Conservation (phyloP, 1,284 basidiomycete species). For the Phenoliferia sp. region DNA sequence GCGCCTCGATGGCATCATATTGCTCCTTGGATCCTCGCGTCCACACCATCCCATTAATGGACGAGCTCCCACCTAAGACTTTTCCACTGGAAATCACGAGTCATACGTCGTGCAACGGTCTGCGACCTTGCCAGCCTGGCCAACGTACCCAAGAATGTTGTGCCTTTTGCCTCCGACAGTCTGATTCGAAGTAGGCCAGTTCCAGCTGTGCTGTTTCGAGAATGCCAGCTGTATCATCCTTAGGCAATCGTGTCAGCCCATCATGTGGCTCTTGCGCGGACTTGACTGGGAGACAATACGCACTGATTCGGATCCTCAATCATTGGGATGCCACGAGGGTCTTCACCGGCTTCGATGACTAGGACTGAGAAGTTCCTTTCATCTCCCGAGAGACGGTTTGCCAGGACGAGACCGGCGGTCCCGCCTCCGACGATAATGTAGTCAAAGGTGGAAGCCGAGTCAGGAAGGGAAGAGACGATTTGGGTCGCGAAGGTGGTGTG, state of each 20-base stretch:
- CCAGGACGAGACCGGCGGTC: not conserved
- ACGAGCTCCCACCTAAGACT: not conserved
- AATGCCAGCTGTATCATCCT: not conserved
- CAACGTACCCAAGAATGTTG: not conserved
- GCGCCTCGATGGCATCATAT: not conserved
- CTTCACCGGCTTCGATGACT: not conserved
- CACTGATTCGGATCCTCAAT: not conserved
- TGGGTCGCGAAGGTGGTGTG: no score
- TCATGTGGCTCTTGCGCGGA: no score
- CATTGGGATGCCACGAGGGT: not conserved
- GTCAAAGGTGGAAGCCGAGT: not conserved
- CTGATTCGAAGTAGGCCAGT: not conserved
- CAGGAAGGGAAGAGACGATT: not conserved
- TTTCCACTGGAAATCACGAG: not conserved
- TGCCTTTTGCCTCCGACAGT: not conserved
- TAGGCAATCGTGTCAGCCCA: not conserved
- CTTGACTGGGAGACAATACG: not conserved
- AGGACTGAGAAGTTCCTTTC: not conserved
- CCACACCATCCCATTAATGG: not conserved
- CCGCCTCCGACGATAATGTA: not conserved
- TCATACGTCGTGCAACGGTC: not conserved
- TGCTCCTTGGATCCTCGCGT: not conserved
- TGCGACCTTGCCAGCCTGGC: not conserved
- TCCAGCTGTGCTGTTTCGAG: not conserved
- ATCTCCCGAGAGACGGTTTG: not conserved